phyloP scores from a whole-genome alignment of 805 yeast genomes.

The Kuraishia hungarica region DNA sequence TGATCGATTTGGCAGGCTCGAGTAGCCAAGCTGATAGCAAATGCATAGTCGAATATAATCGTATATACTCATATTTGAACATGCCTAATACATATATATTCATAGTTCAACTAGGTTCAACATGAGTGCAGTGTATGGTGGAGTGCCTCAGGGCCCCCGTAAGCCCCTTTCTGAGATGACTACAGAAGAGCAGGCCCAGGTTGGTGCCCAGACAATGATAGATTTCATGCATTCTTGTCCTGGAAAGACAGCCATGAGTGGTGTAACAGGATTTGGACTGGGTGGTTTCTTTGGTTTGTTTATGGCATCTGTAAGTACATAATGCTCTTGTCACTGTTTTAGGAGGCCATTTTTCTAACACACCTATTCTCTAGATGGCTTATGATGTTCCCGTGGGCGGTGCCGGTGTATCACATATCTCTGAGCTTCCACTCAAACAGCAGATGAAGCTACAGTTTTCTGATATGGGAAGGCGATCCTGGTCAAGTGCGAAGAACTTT shows the following conservation, averaged over 20 bases:
- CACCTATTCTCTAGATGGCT: constrained; percentile 37
- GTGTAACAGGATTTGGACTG: constrained; percentile 86
- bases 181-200: constrained; percentile 88
- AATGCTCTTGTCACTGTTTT: background rate
- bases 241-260: constrained; percentile 86
- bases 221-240: constrained; percentile 89
- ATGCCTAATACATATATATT: too few relatives aligned
- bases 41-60: too few relatives aligned
- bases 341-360: background rate
- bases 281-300: constrained; percentile 95
- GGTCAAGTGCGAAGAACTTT: constrained; percentile 84
- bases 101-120: background rate
- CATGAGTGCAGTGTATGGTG: background rate
- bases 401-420: constrained; percentile 39
- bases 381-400: constrained; percentile 73
- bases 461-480: constrained; percentile 90
- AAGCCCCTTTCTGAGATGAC: constrained; percentile 64
- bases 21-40: background rate
- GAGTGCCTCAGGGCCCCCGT: constrained; percentile 9
- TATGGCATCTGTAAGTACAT: constrained; percentile 55
- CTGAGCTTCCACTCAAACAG: constrained; percentile 84
- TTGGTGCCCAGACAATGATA: constrained; percentile 79
- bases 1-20: background rate
- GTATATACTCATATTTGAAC: too few relatives aligned
- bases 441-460: constrained; percentile 86